Evolutionary conservation across 106 monocot species (phyloP).

Genomic region (Gastrodia elata): DNA sequence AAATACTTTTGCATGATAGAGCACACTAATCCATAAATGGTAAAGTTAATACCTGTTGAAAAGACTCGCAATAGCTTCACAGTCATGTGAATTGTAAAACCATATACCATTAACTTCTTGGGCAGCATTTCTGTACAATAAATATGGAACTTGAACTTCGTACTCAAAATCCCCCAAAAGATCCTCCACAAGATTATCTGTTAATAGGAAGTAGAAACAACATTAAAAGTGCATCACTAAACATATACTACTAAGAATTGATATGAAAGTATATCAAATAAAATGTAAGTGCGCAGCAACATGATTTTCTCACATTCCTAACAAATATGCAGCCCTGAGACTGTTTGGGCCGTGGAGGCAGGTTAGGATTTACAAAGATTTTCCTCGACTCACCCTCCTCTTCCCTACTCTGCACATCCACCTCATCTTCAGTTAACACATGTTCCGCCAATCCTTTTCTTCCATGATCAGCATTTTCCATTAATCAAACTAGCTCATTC

Average conservation of each 20-base stretch:
- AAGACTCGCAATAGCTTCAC: conserved; percentile 81
- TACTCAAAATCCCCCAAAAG: conserved; percentile 88
- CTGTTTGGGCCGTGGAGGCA: background rate
- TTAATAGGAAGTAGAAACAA: background rate
- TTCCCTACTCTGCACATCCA: background rate
- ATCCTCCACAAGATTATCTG: conserved; percentile 89
- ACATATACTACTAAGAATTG: background rate
- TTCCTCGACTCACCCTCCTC: background rate
- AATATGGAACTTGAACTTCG: conserved; percentile 80
- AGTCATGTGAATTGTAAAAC: conserved; percentile 82
- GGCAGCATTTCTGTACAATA: conserved; percentile 69
- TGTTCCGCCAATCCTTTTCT: background rate
- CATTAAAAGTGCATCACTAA: background rate
- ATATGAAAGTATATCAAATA: background rate
- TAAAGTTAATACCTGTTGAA: conserved; percentile 50
- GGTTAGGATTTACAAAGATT: background rate
- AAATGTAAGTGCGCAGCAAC: background rate
- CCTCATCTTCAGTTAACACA: background rate
- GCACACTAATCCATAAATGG: background rate
- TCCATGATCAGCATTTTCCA: background rate
- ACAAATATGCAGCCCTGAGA: background rate
- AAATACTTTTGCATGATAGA: background rate
- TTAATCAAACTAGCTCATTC: background rate
- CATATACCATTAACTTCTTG: conserved; percentile 96
- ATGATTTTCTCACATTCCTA: background rate